Evolutionary conservation across 2,329 filamentous ascomycete genomes (phyloP), one percentile per base, ranked within the genome.

Genomic region (Epichloe amarillans): DNA sequence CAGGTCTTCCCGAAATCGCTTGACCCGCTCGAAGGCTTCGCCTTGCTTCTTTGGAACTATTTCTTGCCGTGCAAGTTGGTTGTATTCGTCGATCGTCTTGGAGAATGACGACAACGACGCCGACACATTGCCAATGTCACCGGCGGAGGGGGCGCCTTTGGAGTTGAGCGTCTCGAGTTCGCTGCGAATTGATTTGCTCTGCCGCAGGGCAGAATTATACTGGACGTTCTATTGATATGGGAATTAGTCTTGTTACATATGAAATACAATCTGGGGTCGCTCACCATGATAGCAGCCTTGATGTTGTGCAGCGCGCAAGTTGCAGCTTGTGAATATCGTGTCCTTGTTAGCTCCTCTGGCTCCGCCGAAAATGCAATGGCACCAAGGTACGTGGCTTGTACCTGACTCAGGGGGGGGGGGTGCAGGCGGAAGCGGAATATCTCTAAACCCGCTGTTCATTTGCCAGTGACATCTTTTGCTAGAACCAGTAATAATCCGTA

Each of bases 51-150:
- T 84, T 4, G 86, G 79, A 51, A 95, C 90, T 35, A 95, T 80
- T 67, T 98, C 93, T 61, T 91, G 86, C 57, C 87, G 86, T 1
- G 90, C 85, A 33, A 95, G 80, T 50, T 79, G 77, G 61, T 85
- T 81, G 73, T 98, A 98, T 64, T 96, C 90, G 70, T 96, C 90
- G 56, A 98, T 77, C 1, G 88, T 95, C 54, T 93, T 88, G 45
- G 86, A 80, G 66, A 98, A 89, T 53, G 89, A 69, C 42, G 86
- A 82, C 33, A 94, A 72, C 14, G 86, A 86, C 19, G 82, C 84
- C n/a, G 84, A 84, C 56, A 88, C 80, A 67, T 88, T 85, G 62
- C 84, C 84, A 67, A 74, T 62, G 54, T 66, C 59, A 57, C 67
- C 65, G 5, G 69, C 69, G 62, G 84, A 83, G 12, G 86, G 48